A percentile compares a stretch with the other conserved stretches of the same genome.
These are phyloP conservation scores for Penicillium freii DNA, from an alignment of 2,329 filamentous ascomycete species.

Conservation along the genomic window DNA sequence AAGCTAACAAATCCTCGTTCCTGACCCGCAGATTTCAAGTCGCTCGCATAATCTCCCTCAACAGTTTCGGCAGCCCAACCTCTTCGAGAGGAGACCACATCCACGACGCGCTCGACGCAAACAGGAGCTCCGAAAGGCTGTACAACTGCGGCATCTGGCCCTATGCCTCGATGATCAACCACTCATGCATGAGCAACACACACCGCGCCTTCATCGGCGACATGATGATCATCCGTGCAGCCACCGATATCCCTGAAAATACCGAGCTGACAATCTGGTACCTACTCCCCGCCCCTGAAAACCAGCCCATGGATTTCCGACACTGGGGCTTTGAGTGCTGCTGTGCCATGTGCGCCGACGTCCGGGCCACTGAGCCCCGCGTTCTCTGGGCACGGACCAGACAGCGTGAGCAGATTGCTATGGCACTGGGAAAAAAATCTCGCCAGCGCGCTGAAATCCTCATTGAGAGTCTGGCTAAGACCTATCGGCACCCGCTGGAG, in stretches of 20 bases:
- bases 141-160: constrained; percentile 49
- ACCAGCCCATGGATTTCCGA: not conserved
- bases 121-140: constrained; percentile 3
- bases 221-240: constrained; percentile 52
- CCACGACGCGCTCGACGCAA: constrained; percentile 8
- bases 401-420: not conserved
- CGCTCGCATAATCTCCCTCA: constrained; percentile 43
- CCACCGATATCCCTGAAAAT: constrained; percentile 41
- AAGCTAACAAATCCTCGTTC: not conserved
- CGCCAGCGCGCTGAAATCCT: not conserved
- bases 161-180: constrained; percentile 52
- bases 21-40: constrained; percentile 45
- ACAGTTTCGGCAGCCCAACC: constrained; percentile 43
- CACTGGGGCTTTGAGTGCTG: constrained; percentile 27
- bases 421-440: not conserved
- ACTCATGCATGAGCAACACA: constrained; percentile 52
- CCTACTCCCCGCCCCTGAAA: constrained; percentile 9
- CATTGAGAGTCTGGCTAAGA: not conserved
- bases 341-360: constrained; percentile 24
- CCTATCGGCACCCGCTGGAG: not conserved
- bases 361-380: not conserved
- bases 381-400: not conserved
- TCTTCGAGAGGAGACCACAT: constrained; percentile 4
- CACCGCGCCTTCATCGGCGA: constrained; percentile 54
- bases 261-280: constrained; percentile 51